Evolutionary conservation across 306 rosid genomes (phyloP), one percentile per base, ranked within the genome.

Genomic region (Cucurbita moschata): DNA sequence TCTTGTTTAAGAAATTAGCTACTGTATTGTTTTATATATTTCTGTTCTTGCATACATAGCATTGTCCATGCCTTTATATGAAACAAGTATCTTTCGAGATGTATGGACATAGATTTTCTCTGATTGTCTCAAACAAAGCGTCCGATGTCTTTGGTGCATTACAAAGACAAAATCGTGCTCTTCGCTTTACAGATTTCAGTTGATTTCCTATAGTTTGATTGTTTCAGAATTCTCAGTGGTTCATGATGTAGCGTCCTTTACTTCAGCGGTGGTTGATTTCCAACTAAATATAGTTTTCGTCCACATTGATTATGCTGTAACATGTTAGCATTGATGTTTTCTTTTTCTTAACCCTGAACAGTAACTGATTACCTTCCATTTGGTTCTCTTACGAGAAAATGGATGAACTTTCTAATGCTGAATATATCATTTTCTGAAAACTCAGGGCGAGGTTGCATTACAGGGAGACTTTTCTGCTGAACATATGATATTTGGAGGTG

Each of bases 401-500:
- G 54, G 23, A 7, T 47, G 81, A 54, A 77, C 75, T 64, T 68
- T 62, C 9, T 72, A 63, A 52, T 73, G 79, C 55, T 77, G 59
- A 81, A 51, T 63, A 18, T 26, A 73, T 35, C 19, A 72, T 7
- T 73, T 67, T 73, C 59, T 73, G 75, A 56, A 77, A 50, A 56
- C 83, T 58, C 92, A 94, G 98, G 97, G 98, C 76, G 98, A 94
- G 76, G 75, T 93, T 80, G 96, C 97, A 0, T 93, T 94, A 21
- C 98, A 94, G 81, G 98, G 98, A 67, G 96, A 90, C 84, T 94
- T 94, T 81, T 90, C 98, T 67, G 97, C 98, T 10, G 97, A 90
- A 61, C 98, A 94, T 89, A 94, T 94, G 97, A 94, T 94, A 65
- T 94, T 88, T 73, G 98, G 98, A 80, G 96, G 97, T 94, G 79